Evolutionary conservation across 495 filamentous ascomycete genomes (phyloP), one percentile per base, ranked within the genome.

Genomic region (Penicillium parvum): DNA sequence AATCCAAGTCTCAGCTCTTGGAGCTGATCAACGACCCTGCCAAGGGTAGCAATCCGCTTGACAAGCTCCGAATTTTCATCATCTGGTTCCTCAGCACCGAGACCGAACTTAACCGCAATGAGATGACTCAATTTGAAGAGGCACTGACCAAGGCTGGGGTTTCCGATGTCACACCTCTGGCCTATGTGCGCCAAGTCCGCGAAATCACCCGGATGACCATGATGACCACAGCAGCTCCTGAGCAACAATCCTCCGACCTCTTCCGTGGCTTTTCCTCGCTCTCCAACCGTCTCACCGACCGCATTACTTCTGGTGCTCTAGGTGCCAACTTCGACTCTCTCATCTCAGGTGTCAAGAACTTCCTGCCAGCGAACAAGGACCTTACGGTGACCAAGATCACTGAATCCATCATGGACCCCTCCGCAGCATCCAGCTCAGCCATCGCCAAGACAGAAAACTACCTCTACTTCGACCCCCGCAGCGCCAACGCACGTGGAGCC

Each of bases 41-140:
- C 32, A 96, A 95, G 67, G 90, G 90, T 38, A 87, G 80, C 21
- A 79, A 94, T 37, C 78, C 94, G 3, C 66, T 80, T 10, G 92
- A 99, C 53, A 97, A 97, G 63, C 77, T 97, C 5, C 76, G 92
- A 14, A 63, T 96, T 21, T 99, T 97, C 65, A 83, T 98, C 40
- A 96, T 97, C 58, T 98, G 92, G 92, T 95, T 86, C 70, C 74
- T 98, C 23, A 96, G 90, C 63, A 95, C 88, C 2, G 94, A 97
- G 59, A 85, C 88, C 45, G 88, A 97, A 47, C 75, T 96, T 15
- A 80, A 78, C 32, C 80, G 86, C 38, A 69, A 76, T 1, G 94
- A 97, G 42, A 86, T 95, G 80, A 76, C 78, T 41, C 79, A 84
- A 36, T 95, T 96, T 47, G 90, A 95, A 61, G 84, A 94, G 71